Conservation (phyloP, 2,329 filamentous ascomycete genomes). For the Phyllachora maydis region DNA sequence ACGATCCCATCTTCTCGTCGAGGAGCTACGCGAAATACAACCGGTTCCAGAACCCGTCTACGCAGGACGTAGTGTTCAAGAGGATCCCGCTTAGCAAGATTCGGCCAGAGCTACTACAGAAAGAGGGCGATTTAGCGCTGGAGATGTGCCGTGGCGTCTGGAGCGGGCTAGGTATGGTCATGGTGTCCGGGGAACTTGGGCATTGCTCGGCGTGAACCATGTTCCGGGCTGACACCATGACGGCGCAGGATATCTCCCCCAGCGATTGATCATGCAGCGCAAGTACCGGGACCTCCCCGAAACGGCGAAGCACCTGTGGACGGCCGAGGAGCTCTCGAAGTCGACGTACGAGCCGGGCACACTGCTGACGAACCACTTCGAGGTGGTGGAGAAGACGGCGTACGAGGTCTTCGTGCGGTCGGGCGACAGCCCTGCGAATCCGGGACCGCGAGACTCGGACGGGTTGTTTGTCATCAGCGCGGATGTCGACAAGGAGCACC, state of each 20-base stretch:
- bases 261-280: constrained; percentile 33
- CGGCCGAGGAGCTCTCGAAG: constrained; percentile 26
- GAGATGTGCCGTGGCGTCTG: constrained; percentile 49
- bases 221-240: constrained; percentile 1
- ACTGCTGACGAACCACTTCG: constrained; percentile 48
- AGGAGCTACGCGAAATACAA: constrained; percentile 37
- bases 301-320: constrained; percentile 41
- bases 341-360: constrained; percentile 42
- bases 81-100: constrained; percentile 41
- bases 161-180: constrained; percentile 36
- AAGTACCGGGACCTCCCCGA: constrained; percentile 39
- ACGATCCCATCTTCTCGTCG: constrained; percentile 40
- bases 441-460: constrained; percentile 34
- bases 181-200: constrained; percentile 1
- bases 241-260: constrained; percentile 38
- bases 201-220: not conserved
- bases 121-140: constrained; percentile 34
- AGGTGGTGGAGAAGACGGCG: constrained; percentile 43
- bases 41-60: constrained; percentile 36
- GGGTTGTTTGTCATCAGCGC: constrained; percentile 47
- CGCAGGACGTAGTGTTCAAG: constrained; percentile 43
- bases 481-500: constrained; percentile 32
- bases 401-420: constrained; percentile 41
- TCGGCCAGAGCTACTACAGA: constrained; percentile 40
- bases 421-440: constrained; percentile 40